Conservation (phyloP, 2,329 filamentous ascomycete species). For the Bipolaris oryzae region DNA sequence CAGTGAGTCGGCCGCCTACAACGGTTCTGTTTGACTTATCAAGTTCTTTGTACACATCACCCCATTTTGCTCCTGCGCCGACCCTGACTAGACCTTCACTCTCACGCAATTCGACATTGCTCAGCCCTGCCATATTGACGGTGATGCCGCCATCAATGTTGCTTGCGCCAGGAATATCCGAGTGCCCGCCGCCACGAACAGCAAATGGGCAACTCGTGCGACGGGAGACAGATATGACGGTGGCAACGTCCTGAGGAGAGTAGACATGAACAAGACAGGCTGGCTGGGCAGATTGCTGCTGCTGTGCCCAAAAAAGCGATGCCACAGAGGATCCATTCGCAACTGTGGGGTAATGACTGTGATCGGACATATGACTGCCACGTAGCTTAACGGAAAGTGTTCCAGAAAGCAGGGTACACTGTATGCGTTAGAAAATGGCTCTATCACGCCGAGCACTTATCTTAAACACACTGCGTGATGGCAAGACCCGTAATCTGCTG, state of each 20-base stretch:
- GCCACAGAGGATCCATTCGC: background rate
- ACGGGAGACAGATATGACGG: background rate
- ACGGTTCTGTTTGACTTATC: slow-evolving; percentile 8
- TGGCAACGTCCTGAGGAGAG: background rate
- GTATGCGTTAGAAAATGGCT: background rate
- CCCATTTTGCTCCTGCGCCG: slow-evolving; percentile 34
- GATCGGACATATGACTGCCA: background rate
- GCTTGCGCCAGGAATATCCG: slow-evolving; percentile 25
- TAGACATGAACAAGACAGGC: background rate
- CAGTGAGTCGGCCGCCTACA: slow-evolving; percentile 20
- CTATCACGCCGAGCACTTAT: background rate
- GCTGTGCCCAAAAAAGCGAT: slow-evolving; percentile 4
- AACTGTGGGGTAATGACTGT: background rate
- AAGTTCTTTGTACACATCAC: slow-evolving; percentile 34
- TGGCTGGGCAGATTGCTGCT: background rate
- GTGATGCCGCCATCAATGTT: slow-evolving; percentile 27
- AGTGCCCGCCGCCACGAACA: slow-evolving; percentile 27
- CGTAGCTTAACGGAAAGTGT: background rate
- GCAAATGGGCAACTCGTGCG: slow-evolving; percentile 24
- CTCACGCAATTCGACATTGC: slow-evolving; percentile 6
- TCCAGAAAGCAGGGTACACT: background rate
- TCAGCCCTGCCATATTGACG: slow-evolving; percentile 20
- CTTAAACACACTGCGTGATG: background rate
- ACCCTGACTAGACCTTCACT: slow-evolving; percentile 14
- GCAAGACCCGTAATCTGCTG: slow-evolving; percentile 1